phyloP scores from a whole-genome alignment of 2,329 filamentous ascomycete species.

The Fusarium sp. region DNA sequence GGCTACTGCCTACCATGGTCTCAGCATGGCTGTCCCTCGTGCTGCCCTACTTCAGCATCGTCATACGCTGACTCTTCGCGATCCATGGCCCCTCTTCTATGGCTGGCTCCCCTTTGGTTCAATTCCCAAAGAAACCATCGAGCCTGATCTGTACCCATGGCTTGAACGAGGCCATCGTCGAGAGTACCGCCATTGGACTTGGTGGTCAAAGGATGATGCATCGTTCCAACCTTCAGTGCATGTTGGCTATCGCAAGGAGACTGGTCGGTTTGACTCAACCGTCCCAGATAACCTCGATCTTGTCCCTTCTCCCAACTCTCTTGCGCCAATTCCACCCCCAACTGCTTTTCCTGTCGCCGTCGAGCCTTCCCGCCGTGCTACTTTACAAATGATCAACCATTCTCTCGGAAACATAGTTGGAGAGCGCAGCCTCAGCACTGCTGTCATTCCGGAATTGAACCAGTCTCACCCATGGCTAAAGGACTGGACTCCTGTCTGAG shows the following conservation, averaged over 20 bases:
- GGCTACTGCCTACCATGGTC: conserved; percentile 23
- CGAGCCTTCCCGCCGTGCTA: conserved; percentile 40
- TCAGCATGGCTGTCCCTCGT: conserved; percentile 33
- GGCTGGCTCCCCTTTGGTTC: conserved; percentile 44
- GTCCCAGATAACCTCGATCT: conserved; percentile 39
- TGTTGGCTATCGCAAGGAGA: conserved; percentile 40
- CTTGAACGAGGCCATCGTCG: conserved; percentile 43
- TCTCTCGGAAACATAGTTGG: conserved; percentile 44
- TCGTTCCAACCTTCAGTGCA: conserved; percentile 21
- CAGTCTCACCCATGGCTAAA: conserved; percentile 42
- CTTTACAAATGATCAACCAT: conserved; percentile 44
- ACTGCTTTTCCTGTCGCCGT: conserved; percentile 16
- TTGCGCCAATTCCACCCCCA: conserved; percentile 29
- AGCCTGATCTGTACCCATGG: conserved; percentile 46
- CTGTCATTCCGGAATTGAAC: conserved; percentile 36
- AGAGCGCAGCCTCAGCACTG: conserved; percentile 43
- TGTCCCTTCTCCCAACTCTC: conserved; percentile 16
- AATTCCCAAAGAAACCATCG: conserved; percentile 35
- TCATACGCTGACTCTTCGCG: conserved; percentile 43
- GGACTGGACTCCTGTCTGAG: conserved; percentile 39
- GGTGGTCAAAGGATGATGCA: conserved; percentile 43
- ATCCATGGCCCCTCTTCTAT: conserved; percentile 46
- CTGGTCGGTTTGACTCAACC: conserved; percentile 10
- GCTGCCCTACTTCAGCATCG: conserved; percentile 42
- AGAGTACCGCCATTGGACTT: conserved; percentile 43